Conservation (phyloP, 2,329 filamentous ascomycete species). For the Neonectria ditissima region DNA sequence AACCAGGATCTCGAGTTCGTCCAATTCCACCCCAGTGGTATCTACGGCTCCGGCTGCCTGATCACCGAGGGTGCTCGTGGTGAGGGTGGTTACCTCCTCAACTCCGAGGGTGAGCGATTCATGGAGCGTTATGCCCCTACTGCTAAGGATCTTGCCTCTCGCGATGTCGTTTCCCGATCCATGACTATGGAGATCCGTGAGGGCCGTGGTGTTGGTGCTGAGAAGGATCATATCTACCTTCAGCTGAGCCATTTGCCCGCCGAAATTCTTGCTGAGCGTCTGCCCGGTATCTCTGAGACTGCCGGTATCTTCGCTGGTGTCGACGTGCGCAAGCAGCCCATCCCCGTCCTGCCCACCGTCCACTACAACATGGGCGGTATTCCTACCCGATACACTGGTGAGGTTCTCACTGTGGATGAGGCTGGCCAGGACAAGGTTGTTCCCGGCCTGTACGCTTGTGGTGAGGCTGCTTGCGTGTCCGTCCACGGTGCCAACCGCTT, state of each 20-base stretch:
- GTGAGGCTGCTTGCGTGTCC: slow-evolving; percentile 96
- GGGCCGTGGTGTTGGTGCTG: slow-evolving; percentile 93
- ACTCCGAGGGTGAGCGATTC: slow-evolving; percentile 98
- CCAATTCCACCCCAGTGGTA: slow-evolving; percentile 99
- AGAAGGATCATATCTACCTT: slow-evolving; percentile 99
- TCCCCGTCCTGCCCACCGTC: slow-evolving; percentile 94
- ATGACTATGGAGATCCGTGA: slow-evolving; percentile 99
- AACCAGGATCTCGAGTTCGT: slow-evolving; percentile 99
- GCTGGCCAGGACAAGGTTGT: slow-evolving; percentile 92
- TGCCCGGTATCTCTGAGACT: slow-evolving; percentile 98
- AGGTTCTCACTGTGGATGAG: slow-evolving; percentile 91
- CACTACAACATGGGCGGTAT: slow-evolving; percentile 99
- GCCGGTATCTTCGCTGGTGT: slow-evolving; percentile 97
- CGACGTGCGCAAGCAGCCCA: slow-evolving; percentile 96
- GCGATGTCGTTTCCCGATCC: slow-evolving; percentile 95
- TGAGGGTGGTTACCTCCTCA: slow-evolving; percentile 97
- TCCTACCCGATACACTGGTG: slow-evolving; percentile 95
- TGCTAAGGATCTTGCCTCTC: slow-evolving; percentile 95
- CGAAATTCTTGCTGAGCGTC: slow-evolving; percentile 93
- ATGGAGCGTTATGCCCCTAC: slow-evolving; percentile 99
- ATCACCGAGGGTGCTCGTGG: slow-evolving; percentile 98
- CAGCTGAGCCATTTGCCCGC: slow-evolving; percentile 95
- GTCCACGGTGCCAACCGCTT: slow-evolving; percentile 98
- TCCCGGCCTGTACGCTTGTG: slow-evolving; percentile 93
- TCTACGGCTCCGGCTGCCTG: slow-evolving; percentile 97